Evolutionary conservation across 495 filamentous ascomycete species (phyloP).

Genomic region (Viridothelium virens): DNA sequence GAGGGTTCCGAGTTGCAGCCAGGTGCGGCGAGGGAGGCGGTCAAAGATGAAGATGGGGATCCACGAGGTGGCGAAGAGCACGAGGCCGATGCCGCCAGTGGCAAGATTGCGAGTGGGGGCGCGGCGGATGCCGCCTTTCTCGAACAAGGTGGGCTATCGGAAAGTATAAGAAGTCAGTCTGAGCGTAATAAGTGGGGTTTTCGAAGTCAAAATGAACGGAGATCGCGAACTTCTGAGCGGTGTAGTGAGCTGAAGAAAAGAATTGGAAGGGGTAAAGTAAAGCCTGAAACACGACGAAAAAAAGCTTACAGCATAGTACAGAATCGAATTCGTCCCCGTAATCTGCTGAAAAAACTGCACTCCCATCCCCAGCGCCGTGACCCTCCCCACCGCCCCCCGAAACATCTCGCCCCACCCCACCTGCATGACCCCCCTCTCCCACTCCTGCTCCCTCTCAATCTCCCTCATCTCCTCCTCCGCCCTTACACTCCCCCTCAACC

Average conservation of each 20-base stretch:
- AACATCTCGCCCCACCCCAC: slow-evolving; percentile 1
- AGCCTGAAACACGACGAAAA: not conserved
- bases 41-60: slow-evolving; percentile 35
- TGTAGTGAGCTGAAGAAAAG: not conserved
- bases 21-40: slow-evolving; percentile 35
- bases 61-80: not conserved
- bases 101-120: not conserved
- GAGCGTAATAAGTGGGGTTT: not conserved
- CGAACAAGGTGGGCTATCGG: slow-evolving; percentile 1
- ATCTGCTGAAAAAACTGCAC: slow-evolving; percentile 12
- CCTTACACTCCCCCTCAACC: not conserved
- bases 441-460: not conserved
- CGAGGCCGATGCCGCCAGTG: not conserved
- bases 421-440: not conserved
- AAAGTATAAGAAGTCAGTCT: not conserved
- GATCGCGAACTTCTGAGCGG: not conserved
- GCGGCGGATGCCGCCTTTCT: not conserved
- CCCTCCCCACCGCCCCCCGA: not conserved
- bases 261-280: not conserved
- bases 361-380: slow-evolving; percentile 1
- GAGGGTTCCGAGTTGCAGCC: slow-evolving; percentile 31
- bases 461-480: not conserved
- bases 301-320: slow-evolving; percentile 2
- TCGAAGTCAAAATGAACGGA: not conserved
- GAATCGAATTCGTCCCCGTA: slow-evolving; percentile 3